Evolutionary conservation across 1,284 basidiomycete genomes (phyloP).

Genomic region (Cutaneotrichosporon arboriforme): DNA sequence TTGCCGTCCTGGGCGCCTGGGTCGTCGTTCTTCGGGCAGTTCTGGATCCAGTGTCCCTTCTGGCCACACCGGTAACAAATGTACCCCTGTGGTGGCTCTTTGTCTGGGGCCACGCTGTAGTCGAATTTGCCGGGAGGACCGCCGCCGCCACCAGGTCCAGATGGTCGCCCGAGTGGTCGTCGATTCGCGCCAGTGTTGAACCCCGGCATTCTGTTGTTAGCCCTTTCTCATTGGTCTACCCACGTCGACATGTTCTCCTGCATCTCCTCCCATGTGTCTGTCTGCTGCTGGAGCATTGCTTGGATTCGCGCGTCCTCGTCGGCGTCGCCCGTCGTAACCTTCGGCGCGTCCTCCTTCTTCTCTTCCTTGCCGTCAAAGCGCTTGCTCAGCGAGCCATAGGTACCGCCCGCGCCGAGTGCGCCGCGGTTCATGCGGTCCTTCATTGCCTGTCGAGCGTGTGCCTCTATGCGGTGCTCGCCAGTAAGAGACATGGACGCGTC

Average conservation of each 20-base stretch:
- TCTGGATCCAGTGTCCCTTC: constrained; percentile 99
- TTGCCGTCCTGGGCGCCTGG: constrained; percentile 90
- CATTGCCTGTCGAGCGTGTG: constrained; percentile 41
- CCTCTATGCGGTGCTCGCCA: constrained; percentile 45
- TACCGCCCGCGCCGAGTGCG: constrained; percentile 26
- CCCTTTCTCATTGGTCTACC: constrained; percentile 10
- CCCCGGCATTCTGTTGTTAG: constrained; percentile 14
- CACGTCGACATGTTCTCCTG: constrained; percentile 45
- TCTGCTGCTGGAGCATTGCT: constrained; percentile 44
- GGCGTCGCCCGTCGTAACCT: constrained; percentile 40
- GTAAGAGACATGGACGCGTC: constrained; percentile 37
- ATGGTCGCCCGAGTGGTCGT: constrained; percentile 19
- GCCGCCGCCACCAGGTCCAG: constrained; percentile 48
- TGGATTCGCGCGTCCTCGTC: constrained; percentile 47
- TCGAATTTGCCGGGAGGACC: constrained; percentile 31
- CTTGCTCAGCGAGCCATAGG: constrained; percentile 62
- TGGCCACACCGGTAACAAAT: constrained; percentile 99
- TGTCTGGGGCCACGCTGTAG: constrained; percentile 50
- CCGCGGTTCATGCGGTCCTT: constrained; percentile 36
- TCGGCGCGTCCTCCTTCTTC: constrained; percentile 17
- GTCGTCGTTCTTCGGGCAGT: constrained; percentile 96
- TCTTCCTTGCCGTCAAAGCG: constrained; percentile 83
- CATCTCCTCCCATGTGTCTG: constrained; percentile 45
- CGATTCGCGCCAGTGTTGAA: constrained; percentile 13
- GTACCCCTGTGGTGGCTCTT: constrained; percentile 71